These are phyloP conservation scores for Glutinoglossum americanum DNA, from an alignment of 495 filamentous ascomycete genomes.

Conservation along the genomic window DNA sequence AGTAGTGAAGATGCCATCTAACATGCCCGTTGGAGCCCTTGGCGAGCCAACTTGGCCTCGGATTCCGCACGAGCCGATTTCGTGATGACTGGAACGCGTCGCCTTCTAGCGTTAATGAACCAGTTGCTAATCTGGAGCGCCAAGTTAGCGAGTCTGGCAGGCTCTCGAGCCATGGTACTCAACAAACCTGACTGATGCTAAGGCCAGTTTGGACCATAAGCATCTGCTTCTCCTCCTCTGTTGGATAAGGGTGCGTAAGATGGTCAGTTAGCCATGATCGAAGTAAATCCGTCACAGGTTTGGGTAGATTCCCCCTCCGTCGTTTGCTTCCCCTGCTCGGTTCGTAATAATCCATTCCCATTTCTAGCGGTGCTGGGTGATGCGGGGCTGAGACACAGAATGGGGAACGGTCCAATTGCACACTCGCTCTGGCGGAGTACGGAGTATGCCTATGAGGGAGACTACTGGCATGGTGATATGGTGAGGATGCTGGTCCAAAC, in stretches of 20 bases:
- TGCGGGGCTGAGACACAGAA: not conserved
- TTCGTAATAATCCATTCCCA: not conserved
- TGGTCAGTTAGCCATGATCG: conserved; percentile 63
- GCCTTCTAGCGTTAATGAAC: conserved; percentile 81
- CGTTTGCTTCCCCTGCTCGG: conserved; percentile 9
- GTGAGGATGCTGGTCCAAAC: not conserved
- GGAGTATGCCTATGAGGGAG: not conserved
- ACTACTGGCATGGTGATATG: not conserved
- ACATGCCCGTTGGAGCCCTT: not conserved
- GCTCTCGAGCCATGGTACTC: not conserved
- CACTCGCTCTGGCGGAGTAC: not conserved
- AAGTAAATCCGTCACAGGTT: conserved; percentile 62
- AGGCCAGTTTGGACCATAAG: conserved; percentile 56
- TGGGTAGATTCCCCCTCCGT: conserved; percentile 68
- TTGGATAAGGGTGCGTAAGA: conserved; percentile 66
- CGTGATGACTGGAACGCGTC: conserved; percentile 43
- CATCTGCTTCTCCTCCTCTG: conserved; percentile 74
- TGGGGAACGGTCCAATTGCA: not conserved
- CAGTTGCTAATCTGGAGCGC: conserved; percentile 66
- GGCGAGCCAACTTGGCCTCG: not conserved
- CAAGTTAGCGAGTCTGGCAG: conserved; percentile 4
- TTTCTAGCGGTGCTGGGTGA: not conserved
- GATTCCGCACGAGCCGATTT: conserved; percentile 1
- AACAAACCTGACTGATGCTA: conserved; percentile 49
- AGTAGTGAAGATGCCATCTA: not conserved